phyloP scores from a whole-genome alignment of 495 filamentous ascomycete species.

The Hypoxylon lenormandii region DNA sequence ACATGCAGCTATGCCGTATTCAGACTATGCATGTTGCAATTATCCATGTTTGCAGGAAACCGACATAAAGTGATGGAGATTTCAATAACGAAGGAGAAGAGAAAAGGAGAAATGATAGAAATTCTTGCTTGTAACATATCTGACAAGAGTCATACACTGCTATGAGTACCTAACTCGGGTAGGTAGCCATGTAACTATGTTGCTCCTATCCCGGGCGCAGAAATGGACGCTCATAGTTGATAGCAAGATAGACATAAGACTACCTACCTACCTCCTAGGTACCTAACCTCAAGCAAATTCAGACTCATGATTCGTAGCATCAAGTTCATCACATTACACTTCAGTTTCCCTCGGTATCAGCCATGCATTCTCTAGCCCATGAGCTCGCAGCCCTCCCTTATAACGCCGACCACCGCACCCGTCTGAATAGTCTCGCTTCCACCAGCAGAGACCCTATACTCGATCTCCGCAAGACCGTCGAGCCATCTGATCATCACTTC shows the following conservation, averaged over 20 bases:
- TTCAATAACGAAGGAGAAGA: no score
- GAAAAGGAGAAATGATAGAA: no score
- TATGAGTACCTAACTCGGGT: no score
- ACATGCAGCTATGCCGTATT: no score
- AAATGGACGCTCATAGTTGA: neutral
- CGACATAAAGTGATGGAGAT: no score
- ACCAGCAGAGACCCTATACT: constrained; percentile 88
- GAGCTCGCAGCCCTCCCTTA: constrained; percentile 86
- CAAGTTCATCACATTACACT: neutral
- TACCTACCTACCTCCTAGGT: neutral
- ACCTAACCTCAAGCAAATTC: neutral
- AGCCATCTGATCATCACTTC: constrained; percentile 92
- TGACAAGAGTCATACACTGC: no score
- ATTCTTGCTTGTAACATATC: no score
- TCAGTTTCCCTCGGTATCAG: constrained; percentile 4
- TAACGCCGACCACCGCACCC: constrained; percentile 87
- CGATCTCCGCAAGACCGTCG: constrained; percentile 89
- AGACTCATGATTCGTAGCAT: neutral
- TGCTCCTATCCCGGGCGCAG: no score
- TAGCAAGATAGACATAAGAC: neutral
- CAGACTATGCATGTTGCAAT: no score
- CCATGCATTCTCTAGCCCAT: constrained; percentile 53
- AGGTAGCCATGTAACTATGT: no score
- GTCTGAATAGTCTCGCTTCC: constrained; percentile 92
- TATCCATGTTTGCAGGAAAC: no score